Evolutionary conservation across 352 stramenopile genomes (phyloP), one percentile per base, ranked within the genome.

Genomic region (Pythium brachiatum): DNA sequence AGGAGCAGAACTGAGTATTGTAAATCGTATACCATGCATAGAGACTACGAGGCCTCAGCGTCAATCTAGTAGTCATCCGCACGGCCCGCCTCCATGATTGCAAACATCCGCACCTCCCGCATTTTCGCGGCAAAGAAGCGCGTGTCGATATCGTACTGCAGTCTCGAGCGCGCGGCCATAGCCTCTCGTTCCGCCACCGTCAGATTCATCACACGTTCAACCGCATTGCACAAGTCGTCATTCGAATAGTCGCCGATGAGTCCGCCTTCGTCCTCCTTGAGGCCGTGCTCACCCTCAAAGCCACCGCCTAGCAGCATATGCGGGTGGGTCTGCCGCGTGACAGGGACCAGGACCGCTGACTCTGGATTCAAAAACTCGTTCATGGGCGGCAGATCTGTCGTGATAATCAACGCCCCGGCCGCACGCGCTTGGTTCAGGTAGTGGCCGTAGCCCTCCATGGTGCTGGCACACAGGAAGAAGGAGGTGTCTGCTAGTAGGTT

Each of bases 341-440:
- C 34, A n/a, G 34, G 34, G 9, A 41, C 34, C 34, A 41, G 1
- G 15, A 41, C 34, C 34, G 9, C 34, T 41, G 34, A 41, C 15
- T 41, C 9, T 18, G 34, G 9, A 18, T 41, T 18, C 34, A 41
- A 18, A 9, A 41, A 41, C 62, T 87, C 75, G 60, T 81, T 85
- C 76, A 85, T 85, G 0, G 76, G 74, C 13, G 74, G 66, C 8
- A 77, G 53, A 29, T 82, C 66, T 0, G 76, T 80, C 9, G 72
- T 71, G 21, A 85, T 39, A 20, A 85, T 78, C 8, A 82, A 62
- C 0, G 53, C 74, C 12, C 69, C 64, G 16, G 63, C 72, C 18
- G 74, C 69, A 18, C 73, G 72, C 20, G 76, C 76, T 36, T 85
- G 76, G 64, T 85, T 85, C 52, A 82, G 82, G 54, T 85, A 85